Evolutionary conservation across 2,329 filamentous ascomycete genomes (phyloP).

Genomic region (Dactylellina sp.): DNA sequence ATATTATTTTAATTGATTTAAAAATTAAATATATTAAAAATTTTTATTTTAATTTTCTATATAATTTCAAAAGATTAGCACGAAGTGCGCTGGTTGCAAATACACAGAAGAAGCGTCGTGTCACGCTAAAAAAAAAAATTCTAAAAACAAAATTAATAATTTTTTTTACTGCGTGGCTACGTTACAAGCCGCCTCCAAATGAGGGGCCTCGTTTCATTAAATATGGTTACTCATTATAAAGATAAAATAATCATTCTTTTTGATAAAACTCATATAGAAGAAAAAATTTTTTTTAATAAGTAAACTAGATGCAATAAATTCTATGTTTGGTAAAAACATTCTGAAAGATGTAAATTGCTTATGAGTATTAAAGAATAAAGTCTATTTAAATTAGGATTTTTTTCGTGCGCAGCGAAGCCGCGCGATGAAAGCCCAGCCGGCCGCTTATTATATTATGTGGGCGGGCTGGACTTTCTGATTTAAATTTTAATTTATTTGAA

Average conservation of each 20-base stretch:
- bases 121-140: too few relatives aligned
- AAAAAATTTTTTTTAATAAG: constrained; percentile 13
- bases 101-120: constrained; percentile 9
- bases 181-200: too few relatives aligned
- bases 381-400: constrained; percentile 20
- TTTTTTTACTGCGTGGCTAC: too few relatives aligned
- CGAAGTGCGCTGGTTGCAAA: constrained; percentile 10
- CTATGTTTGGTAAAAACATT: constrained; percentile 19
- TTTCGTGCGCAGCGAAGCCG: not conserved
- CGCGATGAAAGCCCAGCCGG: too few relatives aligned
- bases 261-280: constrained; percentile 14
- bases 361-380: constrained; percentile 25
- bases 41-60: constrained; percentile 20
- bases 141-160: too few relatives aligned
- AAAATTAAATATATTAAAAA: constrained; percentile 22
- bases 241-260: constrained; percentile 19
- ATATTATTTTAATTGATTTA: constrained; percentile 26
- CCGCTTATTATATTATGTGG: too few relatives aligned
- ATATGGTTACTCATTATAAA: constrained; percentile 22
- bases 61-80: constrained; percentile 19
- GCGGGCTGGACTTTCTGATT: not conserved
- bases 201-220: constrained; percentile 1
- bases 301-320: constrained; percentile 19
- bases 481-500: constrained; percentile 23
- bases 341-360: constrained; percentile 21